Evolutionary conservation across 2,329 filamentous ascomycete genomes (phyloP).

Genomic region (Ophiostoma populinum): DNA sequence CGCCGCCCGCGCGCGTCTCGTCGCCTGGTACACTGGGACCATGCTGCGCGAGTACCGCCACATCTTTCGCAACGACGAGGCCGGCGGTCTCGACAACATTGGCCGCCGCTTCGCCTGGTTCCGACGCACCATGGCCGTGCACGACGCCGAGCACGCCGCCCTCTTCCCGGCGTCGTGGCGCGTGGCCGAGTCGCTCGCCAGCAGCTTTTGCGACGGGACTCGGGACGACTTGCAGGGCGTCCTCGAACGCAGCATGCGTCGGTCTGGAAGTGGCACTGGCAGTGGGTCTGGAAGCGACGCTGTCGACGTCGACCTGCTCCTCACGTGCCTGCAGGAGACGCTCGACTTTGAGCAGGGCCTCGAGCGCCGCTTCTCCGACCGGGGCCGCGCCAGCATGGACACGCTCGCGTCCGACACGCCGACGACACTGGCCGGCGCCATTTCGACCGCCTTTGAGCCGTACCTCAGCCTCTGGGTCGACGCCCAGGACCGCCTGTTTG

Average conservation of each 20-base stretch:
- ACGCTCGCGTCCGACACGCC: conserved; percentile 69
- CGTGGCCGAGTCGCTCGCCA: conserved; percentile 76
- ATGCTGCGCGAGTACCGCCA: conserved; percentile 89
- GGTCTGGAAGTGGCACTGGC: too few relatives aligned
- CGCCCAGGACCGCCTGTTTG: conserved; percentile 79
- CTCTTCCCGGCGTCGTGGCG: conserved; percentile 83
- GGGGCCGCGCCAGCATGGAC: conserved; percentile 65
- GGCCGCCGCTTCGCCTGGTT: conserved; percentile 93
- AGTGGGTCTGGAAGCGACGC: too few relatives aligned
- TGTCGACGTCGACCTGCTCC: conserved; percentile 27
- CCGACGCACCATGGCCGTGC: conserved; percentile 83
- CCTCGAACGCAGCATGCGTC: conserved; percentile 70
- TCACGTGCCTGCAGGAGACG: conserved; percentile 42
- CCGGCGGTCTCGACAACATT: conserved; percentile 91
- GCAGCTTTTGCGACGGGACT: conserved; percentile 88
- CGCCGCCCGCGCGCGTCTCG: conserved; percentile 59
- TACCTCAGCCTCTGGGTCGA: conserved; percentile 96
- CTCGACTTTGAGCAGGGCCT: conserved; percentile 90
- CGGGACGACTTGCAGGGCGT: conserved; percentile 91
- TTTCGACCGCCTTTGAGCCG: conserved; percentile 92
- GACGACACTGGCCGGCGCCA: conserved; percentile 68
- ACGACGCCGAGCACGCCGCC: conserved; percentile 78
- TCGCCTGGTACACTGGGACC: conserved; percentile 97
- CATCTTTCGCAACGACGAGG: conserved; percentile 92
- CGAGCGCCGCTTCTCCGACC: conserved; percentile 58